Base-by-base conservation (phyloP, 306 rosid species). In the Alnus glutinosa region DNA sequence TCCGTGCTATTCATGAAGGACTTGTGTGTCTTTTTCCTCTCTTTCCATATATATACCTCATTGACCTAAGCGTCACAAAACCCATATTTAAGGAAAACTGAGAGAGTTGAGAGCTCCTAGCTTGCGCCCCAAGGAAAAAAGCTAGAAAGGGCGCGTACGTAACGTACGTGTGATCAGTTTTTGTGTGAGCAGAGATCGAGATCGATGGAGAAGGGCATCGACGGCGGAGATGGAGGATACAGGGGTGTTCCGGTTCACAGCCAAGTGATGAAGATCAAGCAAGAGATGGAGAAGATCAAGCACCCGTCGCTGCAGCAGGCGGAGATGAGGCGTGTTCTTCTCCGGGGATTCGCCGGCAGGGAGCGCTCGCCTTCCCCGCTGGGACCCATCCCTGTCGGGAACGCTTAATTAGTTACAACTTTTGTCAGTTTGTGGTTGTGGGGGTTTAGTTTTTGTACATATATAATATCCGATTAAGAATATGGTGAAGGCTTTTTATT, bases 201-300 rank as follows among this genome's bases (percentile, higher is more conserved):
- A 23, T 23, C 28, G 28, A 23, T 23, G 28, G 28, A 23, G 78
- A 42, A 68, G 79, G 75, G 15, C 55, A 42, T 57, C 55, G 71
- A 12, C 6, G 42, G 63, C n/a, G 81, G 79, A 54, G 85, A 79
- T 4, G 78, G 7, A 1, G 78, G 7, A 1, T 6, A 34, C 58
- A 57, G 68, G 75, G 83, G 85, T 1, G 79, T 78, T 55, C 90
- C 89, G 18, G 78, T 94, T 84, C 98, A 94, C 48, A 92, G 80
- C 83, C 98, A 92, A 79, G 94, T 94, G 8, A 84, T 87, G n/a
- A 94, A 90, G 79, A 88, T 94, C n/a, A 94, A 90, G 88, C 70
- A 81, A 76, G 98, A 94, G 80, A 85, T 84, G 0, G 97, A 92
- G 90, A 92, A 82, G 72, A 80, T 80, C 74, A 88, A 83, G 68